These are phyloP conservation scores for Phytophthora ramorum DNA, from an alignment of 352 stramenopile genomes.

Conservation along the genomic window DNA sequence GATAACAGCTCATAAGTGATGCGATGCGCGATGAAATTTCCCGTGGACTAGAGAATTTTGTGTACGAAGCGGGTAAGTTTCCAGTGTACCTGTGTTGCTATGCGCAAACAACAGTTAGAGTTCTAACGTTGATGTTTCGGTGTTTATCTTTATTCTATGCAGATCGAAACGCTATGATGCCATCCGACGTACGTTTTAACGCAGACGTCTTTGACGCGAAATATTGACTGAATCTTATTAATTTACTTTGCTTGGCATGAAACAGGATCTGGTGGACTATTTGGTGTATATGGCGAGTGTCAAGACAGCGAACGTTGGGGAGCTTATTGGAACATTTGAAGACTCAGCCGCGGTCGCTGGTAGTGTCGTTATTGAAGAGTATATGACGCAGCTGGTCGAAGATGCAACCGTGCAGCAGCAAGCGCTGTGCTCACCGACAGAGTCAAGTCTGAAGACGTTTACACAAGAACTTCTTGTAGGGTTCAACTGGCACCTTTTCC, in stretches of 20 bases:
- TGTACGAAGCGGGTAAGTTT: slow-evolving; percentile 50
- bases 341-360: slow-evolving; percentile 71
- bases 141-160: neutral
- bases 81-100: neutral
- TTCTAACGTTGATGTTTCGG: neutral
- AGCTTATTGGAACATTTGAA: slow-evolving; percentile 85
- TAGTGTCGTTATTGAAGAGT: slow-evolving; percentile 84
- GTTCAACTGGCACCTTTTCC: slow-evolving; percentile 60
- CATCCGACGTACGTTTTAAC: slow-evolving; percentile 56
- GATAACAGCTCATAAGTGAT: slow-evolving; percentile 26
- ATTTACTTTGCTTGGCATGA: slow-evolving; percentile 10
- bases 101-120: neutral
- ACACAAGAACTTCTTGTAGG: slow-evolving; percentile 51
- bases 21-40: slow-evolving; percentile 39
- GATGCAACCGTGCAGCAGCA: slow-evolving; percentile 32
- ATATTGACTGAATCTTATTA: neutral
- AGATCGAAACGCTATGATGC: slow-evolving; percentile 55
- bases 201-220: neutral
- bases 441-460: slow-evolving; percentile 50
- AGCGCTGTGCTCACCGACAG: slow-evolving; percentile 30
- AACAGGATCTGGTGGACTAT: slow-evolving; percentile 76
- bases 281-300: slow-evolving; percentile 71
- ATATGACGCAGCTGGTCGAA: slow-evolving; percentile 66
- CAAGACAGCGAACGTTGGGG: slow-evolving; percentile 61
- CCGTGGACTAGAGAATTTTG: slow-evolving; percentile 53